Base-by-base conservation (phyloP, 495 filamentous ascomycete species). In the Pseudoneurospora amorphoporcata region DNA sequence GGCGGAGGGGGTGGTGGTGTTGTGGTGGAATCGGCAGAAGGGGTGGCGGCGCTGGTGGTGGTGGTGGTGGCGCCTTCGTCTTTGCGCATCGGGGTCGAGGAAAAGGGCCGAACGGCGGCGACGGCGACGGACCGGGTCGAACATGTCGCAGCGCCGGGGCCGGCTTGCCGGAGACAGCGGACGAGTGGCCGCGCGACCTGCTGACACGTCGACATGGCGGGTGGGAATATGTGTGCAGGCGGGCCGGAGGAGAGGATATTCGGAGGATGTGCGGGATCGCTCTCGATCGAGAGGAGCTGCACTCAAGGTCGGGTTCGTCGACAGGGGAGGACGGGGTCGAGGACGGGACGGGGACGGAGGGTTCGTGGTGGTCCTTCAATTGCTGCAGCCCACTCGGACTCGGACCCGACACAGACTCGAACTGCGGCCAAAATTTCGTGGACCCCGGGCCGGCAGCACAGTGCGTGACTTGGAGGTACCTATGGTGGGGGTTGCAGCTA, bases 161-260 rank as follows among this genome's bases (percentile, higher is more conserved):
- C 45, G 29, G 82, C 79, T 70, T 84, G 86, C 77, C 87, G 87
- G 68, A 92, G 81, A 72, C 87, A 89, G 86, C 87, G 86, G 71
- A 89, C 83, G 79, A 92, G 79, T 68, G 90, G 90, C 83, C 87
- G 88, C 23, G 86, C 87, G 79, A 87, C 89, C 86, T 86, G 87
- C 83, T 90, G 90, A 77, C 88, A 89, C 81, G 87, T 85, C 79
- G 90, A 88, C 90, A 92, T 92, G 81, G 69, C 41, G 35, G 71
- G 35, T 70, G 69, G 16, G 29, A 38, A 37, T 35, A 37, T 35
- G 23, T 10, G 73, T 71, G 43, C 16, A 23, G 72, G 29, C 37
- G 8, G n/a, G 16, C 39, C 8, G 69, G 68, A 69, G 19, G n/a
- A n/a, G 42, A 39, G 8, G 3, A 38, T 71, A 17, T 37, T 47